Percentiles rank a stretch among this genome's conserved stretches.
Evolutionary conservation across 1,139 yeast species (phyloP).

Genomic region (Arxiozyma telluris): DNA sequence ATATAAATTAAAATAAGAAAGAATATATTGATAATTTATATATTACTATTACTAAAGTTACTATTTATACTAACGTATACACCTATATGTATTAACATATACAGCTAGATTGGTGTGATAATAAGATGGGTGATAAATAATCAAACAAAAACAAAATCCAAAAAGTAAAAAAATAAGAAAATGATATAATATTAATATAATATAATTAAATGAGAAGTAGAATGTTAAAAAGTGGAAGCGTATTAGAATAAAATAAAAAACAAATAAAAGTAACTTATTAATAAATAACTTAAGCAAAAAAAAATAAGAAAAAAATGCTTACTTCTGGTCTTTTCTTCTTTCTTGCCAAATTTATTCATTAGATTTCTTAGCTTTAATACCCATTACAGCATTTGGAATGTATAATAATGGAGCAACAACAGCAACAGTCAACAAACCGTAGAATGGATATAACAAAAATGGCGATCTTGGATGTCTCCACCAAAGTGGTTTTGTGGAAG

Average conservation of each 20-base stretch:
- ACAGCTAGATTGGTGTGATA: background rate
- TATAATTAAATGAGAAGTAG: background rate
- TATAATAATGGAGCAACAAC: slow-evolving; percentile 64
- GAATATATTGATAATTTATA: background rate
- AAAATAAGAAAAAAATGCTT: no score
- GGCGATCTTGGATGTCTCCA: slow-evolving; percentile 74
- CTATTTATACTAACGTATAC: background rate
- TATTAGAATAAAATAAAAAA: background rate
- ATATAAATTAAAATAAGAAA: background rate
- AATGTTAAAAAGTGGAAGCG: background rate
- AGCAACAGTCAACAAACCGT: slow-evolving; percentile 70
- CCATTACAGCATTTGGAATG: slow-evolving; percentile 69
- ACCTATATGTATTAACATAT: no score
- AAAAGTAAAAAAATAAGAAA: no score
- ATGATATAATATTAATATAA: background rate
- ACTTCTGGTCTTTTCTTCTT: no score
- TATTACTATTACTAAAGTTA: no score
- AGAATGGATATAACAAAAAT: slow-evolving; percentile 78
- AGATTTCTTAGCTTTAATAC: slow-evolving; percentile 47
- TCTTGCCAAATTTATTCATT: background rate
- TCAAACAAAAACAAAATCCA: background rate
- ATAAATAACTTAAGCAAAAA: background rate
- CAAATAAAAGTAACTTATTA: background rate
- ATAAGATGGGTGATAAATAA: background rate
- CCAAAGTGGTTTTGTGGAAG: slow-evolving; percentile 66